Evolutionary conservation across 352 stramenopile genomes (phyloP), one percentile per base, ranked within the genome.

Genomic region (Pythium folliculosum): DNA sequence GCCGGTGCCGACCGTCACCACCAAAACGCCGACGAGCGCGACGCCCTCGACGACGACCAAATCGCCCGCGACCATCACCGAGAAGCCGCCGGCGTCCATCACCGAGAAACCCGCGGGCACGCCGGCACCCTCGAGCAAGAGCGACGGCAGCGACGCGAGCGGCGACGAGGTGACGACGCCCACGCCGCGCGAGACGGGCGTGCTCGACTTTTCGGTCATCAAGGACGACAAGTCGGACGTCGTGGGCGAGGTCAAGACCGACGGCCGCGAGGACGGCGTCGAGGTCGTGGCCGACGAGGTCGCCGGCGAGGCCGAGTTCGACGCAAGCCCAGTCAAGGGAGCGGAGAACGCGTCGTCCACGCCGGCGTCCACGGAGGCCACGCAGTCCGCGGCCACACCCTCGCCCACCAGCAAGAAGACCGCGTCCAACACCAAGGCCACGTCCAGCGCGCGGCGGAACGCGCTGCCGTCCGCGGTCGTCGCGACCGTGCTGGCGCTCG

Each of bases 141-240:
- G 21, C 19, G 30, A 48, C 55, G 43, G 13, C 7, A 51, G 38
- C 38, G 55, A 50, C 0, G 43, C n/a, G n/a, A n/a, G 5, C 25
- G 25, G 8, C 25, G 38, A 40, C 38, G 21, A 38, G 1, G 17
- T 30, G 10, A 25, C 38, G 22, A 10, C 38, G 43, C 51, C 51
- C 8, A 43, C 61, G 52, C 44, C 45, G 38, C 49, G 30, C 19
- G 51, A 59, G 22, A 54, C 27, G 0, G 51, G 25, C 14, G 61
- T 62, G 61, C 49, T 68, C 52, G 51, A 68, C 32, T 68, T 68
- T 37, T 68, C 61, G n/a, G 19, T 62, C 17, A 55, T 68, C 27
- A 54, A 56, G 19, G 51, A 47, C 52, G 51, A 62, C 40, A 58
- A 58, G 30, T 51, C 61, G 3, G 61, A 57, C 19, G 10, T 68